phyloP scores from a whole-genome alignment of 164 flowering plant genomes.

The Amborella trichopoda region DNA sequence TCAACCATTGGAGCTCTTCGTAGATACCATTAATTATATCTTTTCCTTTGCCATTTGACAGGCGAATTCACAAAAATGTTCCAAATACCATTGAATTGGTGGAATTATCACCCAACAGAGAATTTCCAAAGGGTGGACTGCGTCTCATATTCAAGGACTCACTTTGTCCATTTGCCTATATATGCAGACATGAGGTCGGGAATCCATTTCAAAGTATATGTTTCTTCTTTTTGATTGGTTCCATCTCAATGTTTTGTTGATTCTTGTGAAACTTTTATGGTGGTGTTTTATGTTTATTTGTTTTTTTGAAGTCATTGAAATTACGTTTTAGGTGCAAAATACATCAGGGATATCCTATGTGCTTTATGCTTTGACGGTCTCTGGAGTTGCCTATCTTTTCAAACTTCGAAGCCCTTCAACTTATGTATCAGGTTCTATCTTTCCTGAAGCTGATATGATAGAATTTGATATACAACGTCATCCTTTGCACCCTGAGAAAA shows the following conservation, averaged over 20 bases:
- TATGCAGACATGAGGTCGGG: conserved; percentile 48
- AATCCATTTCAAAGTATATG: too few species aligned
- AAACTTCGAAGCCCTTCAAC: conserved; percentile 21
- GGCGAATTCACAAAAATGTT: conserved; percentile 45
- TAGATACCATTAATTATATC: too few species aligned
- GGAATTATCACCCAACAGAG: conserved; percentile 33
- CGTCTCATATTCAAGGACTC: conserved; percentile 48
- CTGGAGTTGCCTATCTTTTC: conserved; percentile 57
- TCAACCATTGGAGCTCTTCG: too few species aligned
- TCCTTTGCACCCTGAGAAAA: conserved; percentile 14
- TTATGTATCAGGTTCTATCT: conserved; percentile 32
- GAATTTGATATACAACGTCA: conserved; percentile 26
- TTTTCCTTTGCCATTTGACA: too few species aligned
- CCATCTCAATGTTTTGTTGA: background rate
- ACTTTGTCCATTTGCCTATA: conserved; percentile 52
- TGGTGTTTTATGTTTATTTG: background rate
- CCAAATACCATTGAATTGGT: conserved; percentile 47
- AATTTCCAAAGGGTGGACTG: conserved; percentile 37
- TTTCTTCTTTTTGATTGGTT: background rate
- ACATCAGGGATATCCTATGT: too few species aligned
- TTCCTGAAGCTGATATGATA: conserved; percentile 28
- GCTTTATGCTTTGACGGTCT: conserved; percentile 45
- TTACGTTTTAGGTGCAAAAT: too few species aligned
- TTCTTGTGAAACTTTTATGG: too few species aligned
- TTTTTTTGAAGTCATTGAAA: too few species aligned